Conservation (phyloP, 2,329 filamentous ascomycete genomes). For the Sporothrix brunneoviolacea region DNA sequence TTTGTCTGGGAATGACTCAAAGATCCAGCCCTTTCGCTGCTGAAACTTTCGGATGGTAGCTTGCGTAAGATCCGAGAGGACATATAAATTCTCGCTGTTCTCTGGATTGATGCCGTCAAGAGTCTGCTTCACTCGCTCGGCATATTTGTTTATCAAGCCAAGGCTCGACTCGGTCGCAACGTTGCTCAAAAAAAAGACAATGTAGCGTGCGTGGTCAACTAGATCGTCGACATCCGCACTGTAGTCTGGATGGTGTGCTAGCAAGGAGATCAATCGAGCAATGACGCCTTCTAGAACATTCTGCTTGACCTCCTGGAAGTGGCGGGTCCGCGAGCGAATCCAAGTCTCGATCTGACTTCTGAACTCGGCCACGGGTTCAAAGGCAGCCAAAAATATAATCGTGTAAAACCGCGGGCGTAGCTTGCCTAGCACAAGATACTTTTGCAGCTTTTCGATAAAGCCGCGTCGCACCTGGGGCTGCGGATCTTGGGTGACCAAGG, state of each 20-base stretch:
- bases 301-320: slow-evolving; percentile 53
- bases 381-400: slow-evolving; percentile 83
- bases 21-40: slow-evolving; percentile 76
- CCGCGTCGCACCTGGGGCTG: slow-evolving; percentile 65
- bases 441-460: slow-evolving; percentile 83
- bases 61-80: slow-evolving; percentile 81
- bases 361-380: slow-evolving; percentile 70
- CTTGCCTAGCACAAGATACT: slow-evolving; percentile 70
- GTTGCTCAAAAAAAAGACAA: slow-evolving; percentile 78
- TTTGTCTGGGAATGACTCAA: slow-evolving; percentile 77
- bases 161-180: slow-evolving; percentile 84
- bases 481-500: slow-evolving; percentile 73
- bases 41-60: slow-evolving; percentile 78
- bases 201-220: slow-evolving; percentile 77
- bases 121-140: slow-evolving; percentile 87
- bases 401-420: slow-evolving; percentile 77
- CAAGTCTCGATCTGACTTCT: slow-evolving; percentile 75
- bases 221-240: slow-evolving; percentile 59
- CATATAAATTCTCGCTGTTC: slow-evolving; percentile 70
- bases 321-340: slow-evolving; percentile 72
- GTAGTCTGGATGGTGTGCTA: slow-evolving; percentile 93
- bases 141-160: slow-evolving; percentile 82
- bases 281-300: slow-evolving; percentile 74
- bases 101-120: slow-evolving; percentile 66
- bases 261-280: slow-evolving; percentile 73